Evolutionary conservation across 2,329 filamentous ascomycete genomes (phyloP), one percentile per base, ranked within the genome.

Genomic region (Penicillium sp.): DNA sequence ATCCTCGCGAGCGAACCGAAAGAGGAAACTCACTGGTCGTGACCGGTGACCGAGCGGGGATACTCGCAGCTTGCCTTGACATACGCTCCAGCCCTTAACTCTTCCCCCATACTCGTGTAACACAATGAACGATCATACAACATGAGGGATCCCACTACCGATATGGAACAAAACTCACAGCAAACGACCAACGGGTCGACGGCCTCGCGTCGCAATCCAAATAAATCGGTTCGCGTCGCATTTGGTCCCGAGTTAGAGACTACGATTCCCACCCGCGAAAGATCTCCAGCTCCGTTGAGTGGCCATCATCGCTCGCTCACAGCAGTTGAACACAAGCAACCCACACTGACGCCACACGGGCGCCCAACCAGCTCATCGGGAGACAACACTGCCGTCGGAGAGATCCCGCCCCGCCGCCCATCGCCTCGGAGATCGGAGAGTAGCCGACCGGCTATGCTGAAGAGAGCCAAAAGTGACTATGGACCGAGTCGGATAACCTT

Each of bases 381-480:
- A 13, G 71, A 72, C 35, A 69, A 68, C 54, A 54, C 56, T 12
- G 64, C 57, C n/a, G 39, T 64, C 5, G 57, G 44, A 27, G 69
- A 69, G n/a, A 58, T 61, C 31, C 65, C 63, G 38, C 60, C 67
- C 7, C 66, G 65, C 47, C 58, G 67, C n/a, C 63, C 65, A 13
- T 68, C 70, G 12, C 70, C 69, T 59, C 68, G 70, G 31, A 63
- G 66, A n/a, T 70, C 71, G 17, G 69, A 70, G 42, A 66, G 61
- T 42, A 68, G 65, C 50, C 70, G 73, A 25, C 74, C 74, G 41
- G 76, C 79, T 10, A 69, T 72, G 61, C 57, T 81, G 59, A 72
- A 79, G 59, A 78, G 82, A 62, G 77, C 84, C 55, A 81, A 78
- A 70, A 83, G 80, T 68, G 79, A 86, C 62, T 80, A 80, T 74